A percentile compares a stretch with the other conserved stretches of the same genome.
Conservation (phyloP, 2,329 filamentous ascomycete genomes). For the Pseudogymnoascus verrucosus region DNA sequence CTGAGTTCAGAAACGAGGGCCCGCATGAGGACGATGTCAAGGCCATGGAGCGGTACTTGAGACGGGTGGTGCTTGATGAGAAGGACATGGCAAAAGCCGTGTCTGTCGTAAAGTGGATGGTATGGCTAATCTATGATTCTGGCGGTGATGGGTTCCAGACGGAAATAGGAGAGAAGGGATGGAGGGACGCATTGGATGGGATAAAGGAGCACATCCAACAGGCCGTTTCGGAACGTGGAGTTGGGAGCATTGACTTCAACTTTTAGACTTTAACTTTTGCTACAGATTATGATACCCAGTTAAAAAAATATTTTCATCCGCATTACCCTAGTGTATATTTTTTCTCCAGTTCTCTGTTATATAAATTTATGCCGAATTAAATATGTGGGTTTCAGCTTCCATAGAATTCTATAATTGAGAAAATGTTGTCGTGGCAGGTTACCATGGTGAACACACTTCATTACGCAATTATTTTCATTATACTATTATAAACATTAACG, state of each 20-base stretch:
- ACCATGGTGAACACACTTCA: background rate
- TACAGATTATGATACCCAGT: background rate
- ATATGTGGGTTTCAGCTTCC: background rate
- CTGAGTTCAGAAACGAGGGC: constrained; percentile 61
- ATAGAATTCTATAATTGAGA: background rate
- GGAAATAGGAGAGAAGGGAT: constrained; percentile 34
- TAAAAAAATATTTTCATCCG: background rate
- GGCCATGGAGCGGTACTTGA: constrained; percentile 66
- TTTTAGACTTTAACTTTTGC: background rate
- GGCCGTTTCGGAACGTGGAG: constrained; percentile 48
- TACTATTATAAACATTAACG: background rate
- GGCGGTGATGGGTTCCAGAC: constrained; percentile 33
- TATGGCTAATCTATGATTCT: constrained; percentile 44
- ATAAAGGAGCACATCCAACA: constrained; percentile 45
- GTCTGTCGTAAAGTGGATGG: constrained; percentile 61
- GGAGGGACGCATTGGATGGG: constrained; percentile 37
- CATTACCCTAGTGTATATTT: background rate
- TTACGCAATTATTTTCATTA: background rate
- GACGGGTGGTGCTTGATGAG: constrained; percentile 65
- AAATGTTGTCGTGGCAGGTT: background rate
- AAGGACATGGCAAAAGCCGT: constrained; percentile 68
- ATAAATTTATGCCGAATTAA: background rate
- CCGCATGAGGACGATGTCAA: constrained; percentile 73
- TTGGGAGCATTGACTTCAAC: constrained; percentile 46
- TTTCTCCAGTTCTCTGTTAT: background rate